Percentiles rank a stretch among this genome's conserved stretches.
Evolutionary conservation across 208 protist genomes (phyloP).

Genomic region (Crithidia thermophila): DNA sequence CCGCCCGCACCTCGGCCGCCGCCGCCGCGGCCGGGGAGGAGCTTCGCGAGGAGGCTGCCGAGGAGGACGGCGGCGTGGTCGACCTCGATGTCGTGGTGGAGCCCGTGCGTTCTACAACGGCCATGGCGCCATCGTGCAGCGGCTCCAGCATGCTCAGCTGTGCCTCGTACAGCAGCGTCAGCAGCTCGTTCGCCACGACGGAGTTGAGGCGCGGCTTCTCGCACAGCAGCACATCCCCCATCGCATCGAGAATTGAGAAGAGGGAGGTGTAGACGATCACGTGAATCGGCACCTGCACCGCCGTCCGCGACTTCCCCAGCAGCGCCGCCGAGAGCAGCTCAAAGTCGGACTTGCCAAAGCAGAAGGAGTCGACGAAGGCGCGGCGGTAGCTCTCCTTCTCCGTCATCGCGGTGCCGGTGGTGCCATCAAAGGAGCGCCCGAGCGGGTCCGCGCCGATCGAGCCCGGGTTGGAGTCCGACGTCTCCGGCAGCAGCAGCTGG

Average conservation of each 20-base stretch:
- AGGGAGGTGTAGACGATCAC: conserved; percentile 56
- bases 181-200: conserved; percentile 52
- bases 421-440: conserved; percentile 11
- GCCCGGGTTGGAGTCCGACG: not conserved
- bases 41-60: not conserved
- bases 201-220: conserved; percentile 50
- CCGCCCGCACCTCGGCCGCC: no score
- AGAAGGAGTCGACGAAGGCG: conserved; percentile 57
- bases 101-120: conserved; percentile 10
- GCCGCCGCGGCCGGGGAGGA: not conserved
- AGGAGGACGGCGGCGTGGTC: not conserved
- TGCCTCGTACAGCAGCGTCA: conserved; percentile 59
- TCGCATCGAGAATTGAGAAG: conserved; percentile 43
- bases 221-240: conserved; percentile 53
- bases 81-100: conserved; percentile 14
- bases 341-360: conserved; percentile 34
- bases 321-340: conserved; percentile 27
- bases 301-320: conserved; percentile 13
- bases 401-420: conserved; percentile 2
- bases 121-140: conserved; percentile 27
- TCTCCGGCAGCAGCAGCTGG: conserved; percentile 12
- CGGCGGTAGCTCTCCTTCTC: conserved; percentile 35
- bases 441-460: conserved; percentile 9
- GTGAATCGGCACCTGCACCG: conserved; percentile 45
- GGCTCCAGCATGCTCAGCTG: conserved; percentile 49